Conservation (phyloP, 2,329 filamentous ascomycete species). For the Calonectria fujianensis region DNA sequence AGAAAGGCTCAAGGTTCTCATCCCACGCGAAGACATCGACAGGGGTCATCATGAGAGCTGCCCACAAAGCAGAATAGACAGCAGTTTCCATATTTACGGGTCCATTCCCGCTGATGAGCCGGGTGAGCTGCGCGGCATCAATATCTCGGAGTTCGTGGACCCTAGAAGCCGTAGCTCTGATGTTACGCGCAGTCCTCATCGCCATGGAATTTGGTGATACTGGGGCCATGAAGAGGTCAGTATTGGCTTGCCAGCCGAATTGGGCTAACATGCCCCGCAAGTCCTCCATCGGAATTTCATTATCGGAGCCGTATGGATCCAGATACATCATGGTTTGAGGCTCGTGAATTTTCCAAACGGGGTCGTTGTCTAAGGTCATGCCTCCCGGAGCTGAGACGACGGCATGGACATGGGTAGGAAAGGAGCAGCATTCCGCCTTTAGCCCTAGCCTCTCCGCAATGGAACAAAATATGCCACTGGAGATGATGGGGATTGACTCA, state of each 20-base stretch:
- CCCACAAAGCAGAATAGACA: conserved; percentile 85
- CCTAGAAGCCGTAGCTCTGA: conserved; percentile 78
- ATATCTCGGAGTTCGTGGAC: conserved; percentile 55
- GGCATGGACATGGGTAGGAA: conserved; percentile 90
- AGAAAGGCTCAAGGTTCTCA: conserved; percentile 78
- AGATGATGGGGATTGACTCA: conserved; percentile 89
- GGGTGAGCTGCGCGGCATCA: conserved; percentile 55
- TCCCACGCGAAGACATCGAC: conserved; percentile 72
- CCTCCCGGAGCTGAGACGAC: conserved; percentile 80
- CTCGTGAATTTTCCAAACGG: conserved; percentile 62
- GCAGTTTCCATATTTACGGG: conserved; percentile 72
- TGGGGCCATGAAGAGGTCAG: conserved; percentile 75
- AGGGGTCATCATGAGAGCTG: conserved; percentile 74
- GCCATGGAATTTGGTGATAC: conserved; percentile 81
- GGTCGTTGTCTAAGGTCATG: conserved; percentile 74
- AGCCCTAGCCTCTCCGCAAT: conserved; percentile 85
- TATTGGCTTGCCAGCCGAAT: conserved; percentile 65
- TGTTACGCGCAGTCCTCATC: conserved; percentile 84
- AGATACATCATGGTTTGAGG: conserved; percentile 79
- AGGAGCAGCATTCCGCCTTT: conserved; percentile 85
- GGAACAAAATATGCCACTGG: conserved; percentile 89
- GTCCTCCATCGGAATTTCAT: conserved; percentile 77
- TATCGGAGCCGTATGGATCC: conserved; percentile 84
- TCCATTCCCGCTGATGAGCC: conserved; percentile 60
- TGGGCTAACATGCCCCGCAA: conserved; percentile 76